Evolutionary conservation across 371 early-diverging fungal genomes (phyloP), one percentile per base, ranked within the genome.

Genomic region (Mortierella sp.): DNA sequence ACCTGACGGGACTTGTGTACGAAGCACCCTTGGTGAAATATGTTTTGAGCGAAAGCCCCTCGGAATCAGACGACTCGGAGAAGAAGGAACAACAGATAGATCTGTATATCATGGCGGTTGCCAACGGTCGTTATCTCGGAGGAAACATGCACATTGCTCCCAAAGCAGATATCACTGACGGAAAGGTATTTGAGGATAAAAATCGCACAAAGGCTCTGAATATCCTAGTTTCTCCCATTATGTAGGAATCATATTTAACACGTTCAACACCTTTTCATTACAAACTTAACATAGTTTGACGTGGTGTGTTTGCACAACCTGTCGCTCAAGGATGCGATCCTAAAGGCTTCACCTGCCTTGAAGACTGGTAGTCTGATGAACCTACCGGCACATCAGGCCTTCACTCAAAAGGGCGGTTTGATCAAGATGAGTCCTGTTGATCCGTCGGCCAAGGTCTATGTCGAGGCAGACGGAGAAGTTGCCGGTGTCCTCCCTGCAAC

Each of bases 91-190:
- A 65, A 21, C 43, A 75, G 15, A 55, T 72, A 26, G 39, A 56
- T 1, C 64, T 80, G 12, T 66, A 73, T 34, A 66, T 72, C 32
- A 64, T 72, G 59, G 80, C 80, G 3, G 69, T 79, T 11, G 64
- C 79, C n/a, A 80, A 80, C 43, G 80, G 70, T 11, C 53, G 46
- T 2, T 79, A 70, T n/a, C 34, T 79, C 7, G 78, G 79, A 41
- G 73, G 79, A 6, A 70, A 70, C 53, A 76, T 73, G 73, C 70
- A 60, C 21, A 55, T 79, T 24, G 76, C 75, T 8, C 73, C 75
- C 43, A 64, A 75, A 0, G 78, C 73, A 0, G 53, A 70, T 14
- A 59, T 70, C 11, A 17, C 58, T 12, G 73, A 69, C 24, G 61
- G 76, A n/a, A 56, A 69, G 66, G 79, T 75, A 70, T n/a, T n/a